A percentile compares a stretch with the other conserved stretches of the same genome.
phyloP scores from a whole-genome alignment of 148 eudicot genomes.

The Cornus suecica region DNA sequence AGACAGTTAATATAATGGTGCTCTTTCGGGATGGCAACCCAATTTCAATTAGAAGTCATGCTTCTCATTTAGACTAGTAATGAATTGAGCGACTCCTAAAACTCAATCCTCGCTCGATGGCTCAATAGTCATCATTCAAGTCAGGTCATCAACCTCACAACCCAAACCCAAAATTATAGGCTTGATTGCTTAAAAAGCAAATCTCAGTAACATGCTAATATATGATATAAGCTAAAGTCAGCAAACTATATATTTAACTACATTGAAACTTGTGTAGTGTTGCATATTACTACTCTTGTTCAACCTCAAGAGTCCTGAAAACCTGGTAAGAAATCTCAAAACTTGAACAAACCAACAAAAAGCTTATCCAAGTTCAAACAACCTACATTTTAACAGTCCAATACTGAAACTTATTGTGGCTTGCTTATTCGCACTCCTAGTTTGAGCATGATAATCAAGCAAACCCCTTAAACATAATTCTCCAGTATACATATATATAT shows the following conservation, averaged over 20 bases:
- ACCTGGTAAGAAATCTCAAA: background rate
- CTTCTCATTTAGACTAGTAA: background rate
- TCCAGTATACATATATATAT: too few species aligned
- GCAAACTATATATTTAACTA: too few species aligned
- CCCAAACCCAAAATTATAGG: too few species aligned
- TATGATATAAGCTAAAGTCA: background rate
- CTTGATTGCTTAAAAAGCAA: too few species aligned
- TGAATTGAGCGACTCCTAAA: background rate
- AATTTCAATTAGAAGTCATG: background rate
- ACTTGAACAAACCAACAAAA: background rate
- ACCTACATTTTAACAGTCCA: background rate
- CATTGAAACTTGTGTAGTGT: background rate
- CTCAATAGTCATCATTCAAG: too few species aligned
- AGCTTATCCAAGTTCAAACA: background rate
- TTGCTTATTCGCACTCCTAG: background rate
- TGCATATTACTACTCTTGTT: background rate
- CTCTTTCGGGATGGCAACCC: background rate
- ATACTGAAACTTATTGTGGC: background rate
- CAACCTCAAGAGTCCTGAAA: background rate
- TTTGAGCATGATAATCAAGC: too few species aligned
- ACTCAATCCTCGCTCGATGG: background rate
- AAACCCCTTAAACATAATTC: too few species aligned
- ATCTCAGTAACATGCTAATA: too few species aligned
- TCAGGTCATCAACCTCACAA: too few species aligned
- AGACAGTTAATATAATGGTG: background rate